Evolutionary conservation across 1,139 yeast genomes (phyloP).

Genomic region (Blastobotrys ciferrii): DNA sequence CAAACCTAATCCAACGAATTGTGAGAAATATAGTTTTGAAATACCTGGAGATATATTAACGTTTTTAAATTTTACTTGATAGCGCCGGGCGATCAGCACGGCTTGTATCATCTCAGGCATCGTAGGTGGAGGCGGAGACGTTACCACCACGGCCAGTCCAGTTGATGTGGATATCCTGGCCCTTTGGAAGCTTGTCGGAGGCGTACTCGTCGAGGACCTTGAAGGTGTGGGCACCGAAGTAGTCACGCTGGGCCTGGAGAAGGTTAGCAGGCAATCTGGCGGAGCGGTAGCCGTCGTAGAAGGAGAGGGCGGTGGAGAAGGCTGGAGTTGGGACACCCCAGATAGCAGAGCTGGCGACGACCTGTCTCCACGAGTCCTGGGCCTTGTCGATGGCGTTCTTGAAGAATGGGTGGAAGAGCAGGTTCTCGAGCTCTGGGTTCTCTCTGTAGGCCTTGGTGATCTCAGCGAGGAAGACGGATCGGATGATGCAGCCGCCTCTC

Average conservation of each 20-base stretch:
- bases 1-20: too few species aligned
- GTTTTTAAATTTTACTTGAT: not conserved
- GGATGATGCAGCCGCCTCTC: slow-evolving; percentile 99
- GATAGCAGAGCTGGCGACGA: slow-evolving; percentile 73
- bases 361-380: slow-evolving; percentile 92
- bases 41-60: not conserved
- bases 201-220: slow-evolving; percentile 87
- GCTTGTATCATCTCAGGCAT: slow-evolving; percentile 54
- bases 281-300: slow-evolving; percentile 99
- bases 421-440: slow-evolving; percentile 89
- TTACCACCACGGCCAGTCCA: slow-evolving; percentile 99
- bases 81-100: not conserved
- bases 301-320: slow-evolving; percentile 91
- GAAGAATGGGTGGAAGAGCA: slow-evolving; percentile 95
- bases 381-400: slow-evolving; percentile 88
- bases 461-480: slow-evolving; percentile 97
- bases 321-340: slow-evolving; percentile 98
- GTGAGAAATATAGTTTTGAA: too few species aligned
- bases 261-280: slow-evolving; percentile 94
- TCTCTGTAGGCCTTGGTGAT: slow-evolving; percentile 95
- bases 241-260: slow-evolving; percentile 99
- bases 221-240: slow-evolving; percentile 99
- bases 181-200: slow-evolving; percentile 70
- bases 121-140: slow-evolving; percentile 90
- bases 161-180: slow-evolving; percentile 88